Evolutionary conservation across 2,329 filamentous ascomycete species (phyloP).

Genomic region (Alternaria gansuensis): DNA sequence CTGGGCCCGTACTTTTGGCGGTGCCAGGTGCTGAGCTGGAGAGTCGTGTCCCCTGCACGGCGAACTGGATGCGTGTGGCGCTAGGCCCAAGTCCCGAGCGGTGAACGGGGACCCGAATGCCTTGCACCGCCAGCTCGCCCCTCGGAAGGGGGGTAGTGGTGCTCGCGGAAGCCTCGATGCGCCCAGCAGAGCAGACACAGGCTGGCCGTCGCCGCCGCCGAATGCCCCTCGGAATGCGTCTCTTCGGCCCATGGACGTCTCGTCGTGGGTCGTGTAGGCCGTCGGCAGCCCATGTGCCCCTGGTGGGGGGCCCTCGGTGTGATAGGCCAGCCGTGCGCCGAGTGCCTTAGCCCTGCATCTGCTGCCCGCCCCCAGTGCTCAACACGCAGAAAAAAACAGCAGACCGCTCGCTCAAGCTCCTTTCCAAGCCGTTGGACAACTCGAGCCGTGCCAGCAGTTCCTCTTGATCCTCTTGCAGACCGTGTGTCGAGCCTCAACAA

Average conservation of each 20-base stretch:
- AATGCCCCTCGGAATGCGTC: conserved; percentile 10
- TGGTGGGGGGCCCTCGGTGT: conserved; percentile 17
- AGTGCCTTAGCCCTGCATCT: conserved; percentile 33
- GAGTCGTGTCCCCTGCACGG: conserved; percentile 36
- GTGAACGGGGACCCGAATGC: conserved; percentile 48
- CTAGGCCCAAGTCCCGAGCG: conserved; percentile 40
- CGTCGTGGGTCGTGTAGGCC: conserved; percentile 13
- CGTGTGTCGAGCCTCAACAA: conserved; percentile 34
- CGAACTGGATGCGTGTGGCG: conserved; percentile 33
- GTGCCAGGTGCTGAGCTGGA: conserved; percentile 49
- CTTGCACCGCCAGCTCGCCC: conserved; percentile 14
- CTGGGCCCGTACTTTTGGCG: conserved; percentile 39
- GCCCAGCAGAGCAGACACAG: background rate
- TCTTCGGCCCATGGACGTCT: conserved; percentile 11
- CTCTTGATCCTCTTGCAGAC: conserved; percentile 20
- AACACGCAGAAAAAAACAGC: conserved; percentile 50
- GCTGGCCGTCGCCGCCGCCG: conserved; percentile 5
- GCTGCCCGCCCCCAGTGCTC: conserved; percentile 36
- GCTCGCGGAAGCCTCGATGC: background rate
- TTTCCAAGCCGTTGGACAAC: conserved; percentile 35
- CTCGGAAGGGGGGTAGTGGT: conserved; percentile 16
- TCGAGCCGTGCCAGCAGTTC: conserved; percentile 27
- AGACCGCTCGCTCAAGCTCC: conserved; percentile 45
- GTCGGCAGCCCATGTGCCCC: conserved; percentile 24
- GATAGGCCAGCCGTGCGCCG: conserved; percentile 24